These are phyloP conservation scores for Penicillium desertorum DNA, from an alignment of 495 filamentous ascomycete species.

Conservation along the genomic window DNA sequence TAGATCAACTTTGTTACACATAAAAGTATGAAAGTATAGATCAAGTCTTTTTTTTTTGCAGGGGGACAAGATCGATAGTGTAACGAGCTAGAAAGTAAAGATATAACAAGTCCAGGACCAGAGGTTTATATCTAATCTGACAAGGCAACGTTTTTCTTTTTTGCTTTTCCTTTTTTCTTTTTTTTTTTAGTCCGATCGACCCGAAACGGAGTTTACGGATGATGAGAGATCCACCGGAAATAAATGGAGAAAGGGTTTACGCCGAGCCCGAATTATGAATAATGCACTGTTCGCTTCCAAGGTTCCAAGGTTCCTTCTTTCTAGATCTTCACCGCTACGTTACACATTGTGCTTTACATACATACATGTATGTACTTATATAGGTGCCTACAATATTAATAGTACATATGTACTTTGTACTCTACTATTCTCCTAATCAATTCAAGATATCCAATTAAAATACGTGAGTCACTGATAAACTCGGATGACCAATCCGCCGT, in stretches of 20 bases:
- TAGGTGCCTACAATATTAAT: background rate
- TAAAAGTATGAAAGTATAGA: background rate
- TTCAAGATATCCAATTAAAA: too few species aligned
- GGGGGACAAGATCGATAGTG: slow-evolving; percentile 3
- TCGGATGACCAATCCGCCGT: slow-evolving; percentile 15
- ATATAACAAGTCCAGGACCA: background rate
- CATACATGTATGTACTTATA: background rate
- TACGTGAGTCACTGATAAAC: slow-evolving; percentile 1
- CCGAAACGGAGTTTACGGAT: background rate
- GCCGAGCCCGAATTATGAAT: slow-evolving; percentile 1
- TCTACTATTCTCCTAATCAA: too few species aligned
- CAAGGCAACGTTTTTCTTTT: background rate
- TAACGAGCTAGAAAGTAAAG: background rate
- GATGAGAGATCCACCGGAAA: background rate
- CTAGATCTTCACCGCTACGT: slow-evolving; percentile 10
- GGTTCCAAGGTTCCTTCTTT: slow-evolving; percentile 1
- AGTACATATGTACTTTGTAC: background rate
- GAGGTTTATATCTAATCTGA: slow-evolving; percentile 12
- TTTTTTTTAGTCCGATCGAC: slow-evolving; percentile 6
- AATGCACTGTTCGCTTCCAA: slow-evolving; percentile 4
- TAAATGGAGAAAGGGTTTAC: slow-evolving; percentile 3
- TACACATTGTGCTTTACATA: background rate
- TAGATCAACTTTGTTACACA: background rate
- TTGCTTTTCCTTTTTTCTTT: background rate
- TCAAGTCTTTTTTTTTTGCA: background rate